These are phyloP conservation scores for Spiraea crenata DNA, from an alignment of 331 rosid species.

Conservation along the genomic window DNA sequence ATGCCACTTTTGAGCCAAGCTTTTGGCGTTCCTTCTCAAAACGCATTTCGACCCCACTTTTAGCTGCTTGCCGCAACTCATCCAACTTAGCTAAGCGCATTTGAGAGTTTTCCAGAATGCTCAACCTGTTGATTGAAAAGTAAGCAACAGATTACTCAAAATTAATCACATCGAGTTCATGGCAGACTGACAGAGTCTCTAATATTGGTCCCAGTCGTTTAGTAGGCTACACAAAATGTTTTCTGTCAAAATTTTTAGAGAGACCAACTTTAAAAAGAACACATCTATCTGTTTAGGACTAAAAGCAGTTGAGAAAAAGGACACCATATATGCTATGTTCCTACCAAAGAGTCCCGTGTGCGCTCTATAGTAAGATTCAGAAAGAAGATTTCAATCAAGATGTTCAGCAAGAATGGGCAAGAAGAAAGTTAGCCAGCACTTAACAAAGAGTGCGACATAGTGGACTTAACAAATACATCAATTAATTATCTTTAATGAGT, in stretches of 20 bases:
- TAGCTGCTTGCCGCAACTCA: slow-evolving; percentile 91
- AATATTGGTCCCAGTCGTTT: background rate
- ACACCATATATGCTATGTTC: background rate
- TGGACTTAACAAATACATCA: too few relatives aligned
- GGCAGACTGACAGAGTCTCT: background rate
- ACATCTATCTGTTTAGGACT: too few relatives aligned
- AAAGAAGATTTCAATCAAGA: background rate
- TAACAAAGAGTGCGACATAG: too few relatives aligned
- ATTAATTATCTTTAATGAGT: too few relatives aligned
- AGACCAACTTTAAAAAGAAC: too few relatives aligned
- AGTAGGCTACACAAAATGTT: background rate
- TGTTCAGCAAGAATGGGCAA: too few relatives aligned
- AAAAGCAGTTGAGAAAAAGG: background rate
- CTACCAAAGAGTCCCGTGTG: background rate
- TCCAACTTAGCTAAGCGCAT: slow-evolving; percentile 84
- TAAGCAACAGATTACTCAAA: slow-evolving; percentile 10
- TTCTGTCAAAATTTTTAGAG: too few relatives aligned
- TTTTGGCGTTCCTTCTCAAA: slow-evolving; percentile 63
- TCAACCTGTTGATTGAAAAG: slow-evolving; percentile 52
- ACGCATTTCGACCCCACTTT: slow-evolving; percentile 69
- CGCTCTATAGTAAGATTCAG: background rate
- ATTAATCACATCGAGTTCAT: background rate
- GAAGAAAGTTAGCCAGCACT: too few relatives aligned
- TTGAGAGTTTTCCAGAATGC: slow-evolving; percentile 70
- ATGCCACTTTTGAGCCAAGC: slow-evolving; percentile 79